A percentile compares a stretch with the other conserved stretches of the same genome.
Evolutionary conservation across 139 green algal species (phyloP).

Genomic region (Coelastrella sp.): DNA sequence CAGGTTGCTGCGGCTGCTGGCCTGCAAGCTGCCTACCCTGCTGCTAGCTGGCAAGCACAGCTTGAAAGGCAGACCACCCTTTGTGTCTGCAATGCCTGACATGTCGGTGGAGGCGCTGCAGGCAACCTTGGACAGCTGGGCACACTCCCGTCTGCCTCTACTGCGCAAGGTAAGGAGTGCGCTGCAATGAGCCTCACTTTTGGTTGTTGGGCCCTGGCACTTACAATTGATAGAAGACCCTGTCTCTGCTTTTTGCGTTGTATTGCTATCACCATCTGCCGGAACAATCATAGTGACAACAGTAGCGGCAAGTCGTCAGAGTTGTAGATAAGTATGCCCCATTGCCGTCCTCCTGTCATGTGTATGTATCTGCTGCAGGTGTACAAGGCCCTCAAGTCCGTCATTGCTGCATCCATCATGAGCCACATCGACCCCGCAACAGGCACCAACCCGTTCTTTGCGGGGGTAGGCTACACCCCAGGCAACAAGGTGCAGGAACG

Average conservation of each 20-base stretch:
- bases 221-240: background rate
- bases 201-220: background rate
- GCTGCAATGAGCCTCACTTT: background rate
- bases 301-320: no score
- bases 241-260: no score
- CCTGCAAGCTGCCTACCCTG: constrained; percentile 35
- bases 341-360: background rate
- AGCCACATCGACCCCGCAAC: constrained; percentile 13
- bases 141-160: background rate
- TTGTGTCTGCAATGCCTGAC: constrained; percentile 39
- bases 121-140: constrained; percentile 43
- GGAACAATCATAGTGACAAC: no score
- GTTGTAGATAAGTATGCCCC: background rate
- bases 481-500: background rate
- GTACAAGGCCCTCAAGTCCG: constrained; percentile 46
- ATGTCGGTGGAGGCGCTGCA: constrained; percentile 34
- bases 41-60: constrained; percentile 48
- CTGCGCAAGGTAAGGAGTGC: background rate
- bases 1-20: constrained; percentile 49
- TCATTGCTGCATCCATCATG: constrained; percentile 14
- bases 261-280: no score
- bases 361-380: background rate
- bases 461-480: constrained; percentile 12
- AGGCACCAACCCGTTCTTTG: constrained; percentile 44
- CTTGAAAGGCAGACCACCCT: constrained; percentile 14